These are phyloP conservation scores for Cladosporium sp. DNA, from an alignment of 2,329 filamentous ascomycete genomes.

Conservation along the genomic window DNA sequence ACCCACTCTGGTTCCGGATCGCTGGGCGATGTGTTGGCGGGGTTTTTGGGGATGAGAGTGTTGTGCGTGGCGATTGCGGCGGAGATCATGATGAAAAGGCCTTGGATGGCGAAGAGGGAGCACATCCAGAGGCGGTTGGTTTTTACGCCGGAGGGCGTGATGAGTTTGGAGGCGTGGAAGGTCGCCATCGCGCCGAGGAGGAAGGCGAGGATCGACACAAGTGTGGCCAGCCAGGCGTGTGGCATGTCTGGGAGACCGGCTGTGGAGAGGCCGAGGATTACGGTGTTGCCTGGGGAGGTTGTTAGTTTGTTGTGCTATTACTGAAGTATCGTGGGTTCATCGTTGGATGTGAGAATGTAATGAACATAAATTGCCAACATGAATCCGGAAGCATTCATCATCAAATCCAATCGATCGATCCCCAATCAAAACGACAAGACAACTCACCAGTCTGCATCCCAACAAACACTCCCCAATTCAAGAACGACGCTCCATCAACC, in stretches of 20 bases:
- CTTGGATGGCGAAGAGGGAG: constrained; percentile 51
- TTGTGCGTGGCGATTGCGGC: constrained; percentile 48
- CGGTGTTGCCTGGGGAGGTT: constrained; percentile 51
- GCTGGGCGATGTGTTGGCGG: constrained; percentile 26
- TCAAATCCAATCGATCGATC: background rate
- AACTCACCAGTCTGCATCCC: constrained; percentile 50
- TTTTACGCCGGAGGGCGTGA: constrained; percentile 33
- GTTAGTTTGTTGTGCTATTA: constrained; percentile 1
- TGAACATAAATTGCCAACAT: too few relatives aligned
- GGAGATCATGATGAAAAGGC: constrained; percentile 48
- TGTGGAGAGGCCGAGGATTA: constrained; percentile 59
- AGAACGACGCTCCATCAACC: constrained; percentile 45
- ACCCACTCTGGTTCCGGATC: constrained; percentile 24
- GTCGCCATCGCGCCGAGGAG: constrained; percentile 48
- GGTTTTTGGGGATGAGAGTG: constrained; percentile 42
- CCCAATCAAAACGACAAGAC: constrained; percentile 27
- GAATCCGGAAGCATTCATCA: background rate
- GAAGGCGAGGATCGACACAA: constrained; percentile 52
- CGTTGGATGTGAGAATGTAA: too few relatives aligned
- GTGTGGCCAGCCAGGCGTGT: constrained; percentile 51
- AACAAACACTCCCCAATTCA: constrained; percentile 48
- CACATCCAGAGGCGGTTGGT: constrained; percentile 36
- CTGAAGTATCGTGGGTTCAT: too few relatives aligned
- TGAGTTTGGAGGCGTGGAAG: constrained; percentile 37
- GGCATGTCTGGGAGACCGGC: constrained; percentile 49